Percentiles rank a stretch among this genome's conserved stretches.
phyloP scores from a whole-genome alignment of 129 eudicot species.

The Flaveria trinervia region DNA sequence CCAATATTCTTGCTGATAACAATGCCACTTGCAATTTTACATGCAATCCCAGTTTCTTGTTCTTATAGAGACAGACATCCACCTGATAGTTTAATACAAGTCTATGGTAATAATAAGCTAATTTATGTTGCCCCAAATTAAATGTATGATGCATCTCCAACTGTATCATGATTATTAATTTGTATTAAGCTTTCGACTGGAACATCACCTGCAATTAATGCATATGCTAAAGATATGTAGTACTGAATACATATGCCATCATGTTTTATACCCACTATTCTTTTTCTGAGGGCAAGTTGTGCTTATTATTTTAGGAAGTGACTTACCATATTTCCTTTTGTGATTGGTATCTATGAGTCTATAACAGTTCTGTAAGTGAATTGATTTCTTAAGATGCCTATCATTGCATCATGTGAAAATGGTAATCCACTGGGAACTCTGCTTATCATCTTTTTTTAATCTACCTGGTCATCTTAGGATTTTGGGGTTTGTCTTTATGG shows the following conservation, averaged over 20 bases:
- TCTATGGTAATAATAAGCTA: not conserved
- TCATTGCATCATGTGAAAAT: slow-evolving; percentile 10
- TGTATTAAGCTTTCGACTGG: not conserved
- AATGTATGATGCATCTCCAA: not conserved
- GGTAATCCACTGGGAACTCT: slow-evolving; percentile 1
- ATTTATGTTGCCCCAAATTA: not conserved
- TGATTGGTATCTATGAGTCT: not conserved
- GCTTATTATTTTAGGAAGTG: not conserved
- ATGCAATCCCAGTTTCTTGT: not conserved
- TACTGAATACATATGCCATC: slow-evolving; percentile 9
- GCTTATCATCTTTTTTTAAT: slow-evolving; percentile 9
- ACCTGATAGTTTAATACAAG: not conserved
- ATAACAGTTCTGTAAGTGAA: slow-evolving; percentile 2
- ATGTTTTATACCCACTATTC: slow-evolving; percentile 3
- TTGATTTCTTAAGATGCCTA: not conserved
- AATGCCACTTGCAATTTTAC: slow-evolving; percentile 6
- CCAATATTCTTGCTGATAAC: not conserved
- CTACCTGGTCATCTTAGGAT: slow-evolving; percentile 46
- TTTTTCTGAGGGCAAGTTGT: not conserved
- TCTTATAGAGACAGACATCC: not conserved
- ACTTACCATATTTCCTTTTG: not conserved
- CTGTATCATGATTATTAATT: not conserved
- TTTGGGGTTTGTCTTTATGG: slow-evolving; percentile 76
- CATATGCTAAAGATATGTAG: not conserved
- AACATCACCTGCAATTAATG: not conserved